These are phyloP conservation scores for Trichosporon sp. DNA, from an alignment of 1,284 basidiomycete genomes.

Conservation along the genomic window DNA sequence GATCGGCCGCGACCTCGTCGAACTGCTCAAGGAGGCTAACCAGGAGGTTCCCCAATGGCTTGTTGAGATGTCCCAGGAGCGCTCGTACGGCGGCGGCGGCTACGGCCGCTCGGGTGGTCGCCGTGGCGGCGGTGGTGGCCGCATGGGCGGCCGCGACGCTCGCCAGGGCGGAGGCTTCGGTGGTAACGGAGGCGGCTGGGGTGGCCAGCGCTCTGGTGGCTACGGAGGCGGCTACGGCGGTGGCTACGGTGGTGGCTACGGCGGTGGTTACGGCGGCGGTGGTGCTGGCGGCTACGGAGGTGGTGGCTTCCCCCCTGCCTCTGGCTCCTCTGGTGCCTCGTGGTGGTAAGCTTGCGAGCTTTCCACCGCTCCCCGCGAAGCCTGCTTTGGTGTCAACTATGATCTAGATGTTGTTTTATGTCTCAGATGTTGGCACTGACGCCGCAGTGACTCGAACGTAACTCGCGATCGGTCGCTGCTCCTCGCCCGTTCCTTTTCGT, in stretches of 20 bases:
- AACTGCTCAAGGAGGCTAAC: slow-evolving; percentile 92
- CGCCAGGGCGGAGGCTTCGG: slow-evolving; percentile 52
- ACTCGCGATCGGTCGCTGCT: not conserved
- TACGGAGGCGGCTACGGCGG: slow-evolving; percentile 32
- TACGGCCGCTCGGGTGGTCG: slow-evolving; percentile 53
- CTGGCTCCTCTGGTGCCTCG: slow-evolving; percentile 46
- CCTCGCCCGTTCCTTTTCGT: not conserved
- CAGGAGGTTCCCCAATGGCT: slow-evolving; percentile 94
- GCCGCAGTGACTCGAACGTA: not conserved
- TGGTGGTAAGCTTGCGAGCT: slow-evolving; percentile 39
- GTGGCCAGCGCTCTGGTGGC: slow-evolving; percentile 25
- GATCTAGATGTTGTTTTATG: not conserved
- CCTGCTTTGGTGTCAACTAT: not conserved
- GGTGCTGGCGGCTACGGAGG: slow-evolving; percentile 56
- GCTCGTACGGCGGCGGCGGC: slow-evolving; percentile 61
- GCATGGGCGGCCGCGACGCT: slow-evolving; percentile 56
- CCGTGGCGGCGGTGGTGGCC: slow-evolving; percentile 56
- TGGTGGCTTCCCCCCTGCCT: slow-evolving; percentile 40
- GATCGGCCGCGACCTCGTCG: slow-evolving; percentile 85
- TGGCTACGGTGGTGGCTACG: slow-evolving; percentile 54
- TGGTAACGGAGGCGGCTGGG: slow-evolving; percentile 29
- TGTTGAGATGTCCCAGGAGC: slow-evolving; percentile 77
- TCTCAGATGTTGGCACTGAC: not conserved
- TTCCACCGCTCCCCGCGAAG: slow-evolving; percentile 2
- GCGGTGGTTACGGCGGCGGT: slow-evolving; percentile 52